Evolutionary conservation across 78 protist genomes (phyloP), one percentile per base, ranked within the genome.

Genomic region (Protostelium mycophagum): DNA sequence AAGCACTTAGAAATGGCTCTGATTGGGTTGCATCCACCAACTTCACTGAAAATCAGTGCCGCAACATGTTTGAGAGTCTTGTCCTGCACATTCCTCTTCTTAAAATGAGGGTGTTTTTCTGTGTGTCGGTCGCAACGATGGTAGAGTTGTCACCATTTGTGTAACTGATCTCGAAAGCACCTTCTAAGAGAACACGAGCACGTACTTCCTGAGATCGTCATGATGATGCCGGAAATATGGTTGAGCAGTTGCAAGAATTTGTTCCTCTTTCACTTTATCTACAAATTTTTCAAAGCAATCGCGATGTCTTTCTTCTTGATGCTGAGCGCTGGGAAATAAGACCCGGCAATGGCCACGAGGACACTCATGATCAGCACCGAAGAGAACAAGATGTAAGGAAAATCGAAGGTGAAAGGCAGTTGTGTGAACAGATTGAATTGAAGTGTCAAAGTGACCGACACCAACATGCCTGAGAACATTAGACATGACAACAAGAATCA

Each of bases 351-450:
- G 10, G 99, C 96, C 29, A 93, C 87, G 29, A 34, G 73, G 63
- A 95, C 31, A 0, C 97, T 88, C 34, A 95, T 36, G 35, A 23
- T 0, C 25, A 96, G n/a, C 28, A 96, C 91, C 86, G 90, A 38
- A 87, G 85, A 28, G 94, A 96, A 97, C 83, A 94, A 84, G 31
- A 25, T 10, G 86, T 35, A 85, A 28, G 98, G 98, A 94, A 97
- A 97, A 85, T 34, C 84, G 93, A 97, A 97, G 16, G 36, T 83
- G 38, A 97, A 94, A 36, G 99, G 98, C 85, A 96, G 34, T 36
- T 97, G 95, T 0, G 97, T 90, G 88, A 97, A 97, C n/a, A 97
- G 88, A 38, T 91, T 86, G 87, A 96, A 88, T 91, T 97, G 98
- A 37, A 95, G 92, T 29, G 96, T 94, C 25, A 97, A 90, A 25